phyloP scores from a whole-genome alignment of 306 rosid genomes.

The Prunus mira region DNA sequence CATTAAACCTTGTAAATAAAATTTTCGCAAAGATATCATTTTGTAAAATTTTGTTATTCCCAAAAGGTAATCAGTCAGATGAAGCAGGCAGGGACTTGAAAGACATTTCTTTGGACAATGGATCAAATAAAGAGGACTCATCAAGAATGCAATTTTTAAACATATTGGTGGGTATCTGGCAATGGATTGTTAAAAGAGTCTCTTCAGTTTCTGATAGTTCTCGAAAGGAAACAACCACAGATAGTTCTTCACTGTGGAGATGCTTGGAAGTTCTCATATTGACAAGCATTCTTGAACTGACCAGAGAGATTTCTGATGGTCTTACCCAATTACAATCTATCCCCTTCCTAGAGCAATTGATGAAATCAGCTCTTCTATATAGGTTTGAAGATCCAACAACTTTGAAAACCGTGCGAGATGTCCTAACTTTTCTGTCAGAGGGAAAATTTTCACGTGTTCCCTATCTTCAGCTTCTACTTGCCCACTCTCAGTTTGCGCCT shows the following conservation, averaged over 20 bases:
- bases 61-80: slow-evolving; percentile 21
- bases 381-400: slow-evolving; percentile 72
- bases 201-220: slow-evolving; percentile 40
- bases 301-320: slow-evolving; percentile 41
- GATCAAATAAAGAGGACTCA: slow-evolving; percentile 27
- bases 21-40: slow-evolving; percentile 62
- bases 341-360: slow-evolving; percentile 65
- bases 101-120: slow-evolving; percentile 33
- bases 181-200: slow-evolving; percentile 50
- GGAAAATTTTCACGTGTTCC: slow-evolving; percentile 52
- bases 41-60: slow-evolving; percentile 59
- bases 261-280: slow-evolving; percentile 60
- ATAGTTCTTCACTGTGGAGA: slow-evolving; percentile 43
- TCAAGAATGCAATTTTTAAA: slow-evolving; percentile 49
- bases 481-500: slow-evolving; percentile 85
- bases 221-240: slow-evolving; percentile 34
- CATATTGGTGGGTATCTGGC: slow-evolving; percentile 69
- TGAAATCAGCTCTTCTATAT: slow-evolving; percentile 62
- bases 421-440: slow-evolving; percentile 47
- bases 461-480: slow-evolving; percentile 69
- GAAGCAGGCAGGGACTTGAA: slow-evolving; percentile 35
- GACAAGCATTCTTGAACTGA: slow-evolving; percentile 53
- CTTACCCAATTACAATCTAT: slow-evolving; percentile 52
- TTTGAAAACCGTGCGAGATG: slow-evolving; percentile 49
- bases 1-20: slow-evolving; percentile 54